Percentiles rank a stretch among this genome's conserved stretches.
phyloP scores from a whole-genome alignment of 208 protist genomes.

The Acanthamoeba triangularis region DNA sequence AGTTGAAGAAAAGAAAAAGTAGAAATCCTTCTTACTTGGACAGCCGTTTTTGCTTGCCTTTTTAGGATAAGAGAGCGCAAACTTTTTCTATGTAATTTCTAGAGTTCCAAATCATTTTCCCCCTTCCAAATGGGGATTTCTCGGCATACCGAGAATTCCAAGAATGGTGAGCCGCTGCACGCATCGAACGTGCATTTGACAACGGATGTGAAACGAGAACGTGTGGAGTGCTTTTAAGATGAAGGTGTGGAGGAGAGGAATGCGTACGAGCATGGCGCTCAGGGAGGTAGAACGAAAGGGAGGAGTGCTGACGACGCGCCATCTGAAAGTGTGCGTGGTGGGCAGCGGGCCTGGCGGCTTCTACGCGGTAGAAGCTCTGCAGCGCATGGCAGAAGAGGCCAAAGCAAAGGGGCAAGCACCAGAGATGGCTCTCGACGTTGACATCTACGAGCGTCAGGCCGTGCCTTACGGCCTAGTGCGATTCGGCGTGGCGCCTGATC shows the following conservation, averaged over 20 bases:
- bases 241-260: not conserved
- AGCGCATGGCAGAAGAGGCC: conserved; percentile 82
- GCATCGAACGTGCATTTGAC: no score
- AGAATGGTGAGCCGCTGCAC: no score
- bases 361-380: conserved; percentile 95
- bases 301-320: not conserved
- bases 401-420: not conserved
- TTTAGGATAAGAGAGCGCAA: no score
- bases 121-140: no score
- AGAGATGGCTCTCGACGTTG: conserved; percentile 56
- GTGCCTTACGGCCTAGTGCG: conserved; percentile 98
- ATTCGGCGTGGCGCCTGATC: conserved; percentile 98
- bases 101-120: no score
- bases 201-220: no score
- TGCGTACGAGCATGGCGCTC: not conserved
- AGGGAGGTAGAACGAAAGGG: not conserved
- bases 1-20: not conserved
- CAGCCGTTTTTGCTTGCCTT: no score
- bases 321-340: conserved; percentile 89
- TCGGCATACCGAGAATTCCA: no score
- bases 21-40: no score
- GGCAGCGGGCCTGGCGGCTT: conserved; percentile 97
- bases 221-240: not conserved
- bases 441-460: conserved; percentile 96
- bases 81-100: no score